Base-by-base conservation (phyloP, 352 stramenopile species). In the Blastocystis sp. region DNA sequence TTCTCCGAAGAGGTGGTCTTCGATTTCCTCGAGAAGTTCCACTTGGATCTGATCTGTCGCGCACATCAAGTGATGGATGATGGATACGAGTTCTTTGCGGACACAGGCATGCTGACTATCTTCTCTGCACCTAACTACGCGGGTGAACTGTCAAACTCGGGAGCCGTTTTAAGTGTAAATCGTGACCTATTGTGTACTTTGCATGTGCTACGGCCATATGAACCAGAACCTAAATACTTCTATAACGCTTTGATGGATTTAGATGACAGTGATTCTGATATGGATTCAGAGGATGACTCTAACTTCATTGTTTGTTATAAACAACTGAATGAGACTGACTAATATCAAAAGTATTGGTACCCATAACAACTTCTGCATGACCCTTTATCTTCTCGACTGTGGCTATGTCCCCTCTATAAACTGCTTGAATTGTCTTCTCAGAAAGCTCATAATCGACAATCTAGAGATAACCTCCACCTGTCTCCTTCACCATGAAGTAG, bases 1-100 rank as follows among this genome's bases (percentile, higher is more conserved):
- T 99, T 99, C 92, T 96, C 96, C 13, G 93, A 95, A 34, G 96
- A 99, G 92, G 94, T 99, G 56, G 96, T 99, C 1, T 92, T 95
- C 66, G 93, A 98, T 70, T 99, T 99, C 91, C 92, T 99, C 47
- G 92, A 96, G 50, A 92, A 92, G 34, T 96, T 99, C 91, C 95
- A 98, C 91, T 91, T 99, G 24, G 96, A 99, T 90, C 94, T 99
- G 9, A 94, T 99, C 34, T 98, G 97, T 55, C 93, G 97, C 64
- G 97, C 96, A 30, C 97, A 99, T 92, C 96, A 99, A 92, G 94
- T 97, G n/a, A 81, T 92, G 11, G 91, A 93, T 55, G 92, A 94
- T 34, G 92, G 92, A 9, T 94, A 93, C 79, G 92, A 93, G 73
- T 94, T 93, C 90, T 91, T 91, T 41, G 69, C 59, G 45, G 94